These are phyloP conservation scores for Symbiotaphrina buchneri DNA, from an alignment of 495 filamentous ascomycete genomes.

Conservation along the genomic window DNA sequence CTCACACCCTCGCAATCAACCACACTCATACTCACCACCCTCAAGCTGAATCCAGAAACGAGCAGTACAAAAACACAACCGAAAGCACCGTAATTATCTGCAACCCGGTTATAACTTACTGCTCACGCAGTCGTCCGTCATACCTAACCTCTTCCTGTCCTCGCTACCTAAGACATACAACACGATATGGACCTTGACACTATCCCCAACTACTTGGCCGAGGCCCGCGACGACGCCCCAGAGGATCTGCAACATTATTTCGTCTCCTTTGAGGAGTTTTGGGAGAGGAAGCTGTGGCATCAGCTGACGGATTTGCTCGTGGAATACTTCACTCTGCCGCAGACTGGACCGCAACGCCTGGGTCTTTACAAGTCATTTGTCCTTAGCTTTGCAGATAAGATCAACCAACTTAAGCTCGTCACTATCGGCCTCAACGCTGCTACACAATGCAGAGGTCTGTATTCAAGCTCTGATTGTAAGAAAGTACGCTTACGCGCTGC, in stretches of 20 bases:
- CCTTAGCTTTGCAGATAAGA: slow-evolving; percentile 87
- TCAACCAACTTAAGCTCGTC: slow-evolving; percentile 96
- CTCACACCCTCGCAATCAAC: too few relatives aligned
- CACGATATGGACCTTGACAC: slow-evolving; percentile 73
- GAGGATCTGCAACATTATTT: slow-evolving; percentile 72
- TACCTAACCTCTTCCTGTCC: too few relatives aligned
- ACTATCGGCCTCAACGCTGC: slow-evolving; percentile 69
- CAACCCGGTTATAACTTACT: too few relatives aligned
- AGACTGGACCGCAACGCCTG: slow-evolving; percentile 67
- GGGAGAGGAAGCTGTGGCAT: slow-evolving; percentile 99
- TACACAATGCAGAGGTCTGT: slow-evolving; percentile 67
- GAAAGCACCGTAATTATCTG: too few relatives aligned
- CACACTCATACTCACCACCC: too few relatives aligned
- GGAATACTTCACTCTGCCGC: slow-evolving; percentile 66
- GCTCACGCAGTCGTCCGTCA: too few relatives aligned
- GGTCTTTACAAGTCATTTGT: slow-evolving; percentile 86
- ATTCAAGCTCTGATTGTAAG: too few relatives aligned
- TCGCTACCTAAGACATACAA: too few relatives aligned
- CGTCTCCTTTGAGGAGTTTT: slow-evolving; percentile 85
- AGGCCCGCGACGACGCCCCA: slow-evolving; percentile 66
- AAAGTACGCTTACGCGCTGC: too few relatives aligned
- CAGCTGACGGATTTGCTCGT: slow-evolving; percentile 82
- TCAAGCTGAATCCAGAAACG: too few relatives aligned
- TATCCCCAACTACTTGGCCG: slow-evolving; percentile 76
- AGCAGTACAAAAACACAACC: too few relatives aligned